Evolutionary conservation across 148 eudicot genomes (phyloP).

Genomic region (Amaranthus palmeri): DNA sequence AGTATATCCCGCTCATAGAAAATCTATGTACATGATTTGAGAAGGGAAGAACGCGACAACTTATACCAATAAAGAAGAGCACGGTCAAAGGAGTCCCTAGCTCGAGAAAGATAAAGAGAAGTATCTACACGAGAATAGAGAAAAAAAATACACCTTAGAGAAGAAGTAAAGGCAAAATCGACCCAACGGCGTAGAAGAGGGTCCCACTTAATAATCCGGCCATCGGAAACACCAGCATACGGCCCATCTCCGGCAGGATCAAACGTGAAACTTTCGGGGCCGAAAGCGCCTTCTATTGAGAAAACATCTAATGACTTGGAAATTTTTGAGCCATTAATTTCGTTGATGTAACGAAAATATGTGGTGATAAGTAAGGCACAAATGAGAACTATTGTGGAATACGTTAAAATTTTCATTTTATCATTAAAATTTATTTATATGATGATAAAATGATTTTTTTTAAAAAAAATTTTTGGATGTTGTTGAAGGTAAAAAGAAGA

Average conservation of each 20-base stretch:
- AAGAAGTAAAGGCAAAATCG: slow-evolving; percentile 40
- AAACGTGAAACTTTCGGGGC: slow-evolving; percentile 42
- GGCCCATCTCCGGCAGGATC: slow-evolving; percentile 32
- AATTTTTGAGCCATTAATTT: neutral
- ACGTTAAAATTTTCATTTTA: slow-evolving; percentile 13
- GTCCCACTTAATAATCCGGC: slow-evolving; percentile 40
- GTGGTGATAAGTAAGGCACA: slow-evolving; percentile 14
- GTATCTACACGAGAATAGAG: no score
- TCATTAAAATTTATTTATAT: neutral
- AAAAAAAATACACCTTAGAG: slow-evolving; percentile 21
- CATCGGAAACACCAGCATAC: slow-evolving; percentile 37
- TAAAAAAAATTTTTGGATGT: neutral
- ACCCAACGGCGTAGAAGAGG: slow-evolving; percentile 31
- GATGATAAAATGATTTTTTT: neutral
- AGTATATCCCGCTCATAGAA: no score
- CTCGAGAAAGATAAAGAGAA: no score
- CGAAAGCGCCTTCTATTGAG: slow-evolving; percentile 31
- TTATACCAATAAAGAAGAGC: no score
- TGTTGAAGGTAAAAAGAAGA: neutral
- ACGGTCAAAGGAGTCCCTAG: no score
- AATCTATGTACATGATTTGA: no score
- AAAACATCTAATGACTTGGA: slow-evolving; percentile 19
- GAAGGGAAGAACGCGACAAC: no score
- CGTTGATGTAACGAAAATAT: slow-evolving; percentile 9
- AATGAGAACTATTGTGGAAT: slow-evolving; percentile 15